Conservation (phyloP, 345 rosid species). For the Citrus medica region DNA sequence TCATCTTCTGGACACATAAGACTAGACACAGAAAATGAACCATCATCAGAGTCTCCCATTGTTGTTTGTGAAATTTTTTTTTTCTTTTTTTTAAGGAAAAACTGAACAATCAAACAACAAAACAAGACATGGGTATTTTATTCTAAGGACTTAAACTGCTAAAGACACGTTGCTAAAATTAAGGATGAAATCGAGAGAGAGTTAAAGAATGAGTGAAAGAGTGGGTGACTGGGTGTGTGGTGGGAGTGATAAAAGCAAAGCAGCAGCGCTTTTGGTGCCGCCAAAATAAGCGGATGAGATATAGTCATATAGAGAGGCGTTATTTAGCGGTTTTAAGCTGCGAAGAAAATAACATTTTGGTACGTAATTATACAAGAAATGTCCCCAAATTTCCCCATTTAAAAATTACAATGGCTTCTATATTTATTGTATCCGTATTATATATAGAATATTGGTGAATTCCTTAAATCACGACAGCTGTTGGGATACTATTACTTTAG, state of each 20-base stretch:
- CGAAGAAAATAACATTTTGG: not conserved
- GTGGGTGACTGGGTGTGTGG: constrained; percentile 5
- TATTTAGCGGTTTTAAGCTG: constrained; percentile 41
- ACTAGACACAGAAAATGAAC: constrained; percentile 37
- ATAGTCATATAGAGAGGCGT: constrained; percentile 24
- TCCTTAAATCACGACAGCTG: constrained; percentile 12
- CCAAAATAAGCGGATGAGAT: constrained; percentile 72
- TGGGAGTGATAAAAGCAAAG: not conserved
- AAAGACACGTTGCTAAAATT: constrained; percentile 25
- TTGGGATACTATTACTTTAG: not conserved
- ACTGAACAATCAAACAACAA: constrained; percentile 10
- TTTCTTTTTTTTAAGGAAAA: not conserved
- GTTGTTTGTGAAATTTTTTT: constrained; percentile 1
- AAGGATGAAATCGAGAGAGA: constrained; percentile 20
- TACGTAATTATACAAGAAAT: not conserved
- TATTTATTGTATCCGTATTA: not conserved
- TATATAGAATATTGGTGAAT: not conserved
- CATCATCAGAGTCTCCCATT: constrained; percentile 34
- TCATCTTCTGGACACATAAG: constrained; percentile 58
- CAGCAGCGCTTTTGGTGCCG: constrained; percentile 68
- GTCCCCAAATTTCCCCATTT: constrained; percentile 1
- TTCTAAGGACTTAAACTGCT: constrained; percentile 21
- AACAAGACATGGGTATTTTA: constrained; percentile 22
- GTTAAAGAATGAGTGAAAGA: constrained; percentile 1
- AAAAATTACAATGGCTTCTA: not conserved